Base-by-base conservation (phyloP, 2,329 filamentous ascomycete species). In the Monascus ruber region DNA sequence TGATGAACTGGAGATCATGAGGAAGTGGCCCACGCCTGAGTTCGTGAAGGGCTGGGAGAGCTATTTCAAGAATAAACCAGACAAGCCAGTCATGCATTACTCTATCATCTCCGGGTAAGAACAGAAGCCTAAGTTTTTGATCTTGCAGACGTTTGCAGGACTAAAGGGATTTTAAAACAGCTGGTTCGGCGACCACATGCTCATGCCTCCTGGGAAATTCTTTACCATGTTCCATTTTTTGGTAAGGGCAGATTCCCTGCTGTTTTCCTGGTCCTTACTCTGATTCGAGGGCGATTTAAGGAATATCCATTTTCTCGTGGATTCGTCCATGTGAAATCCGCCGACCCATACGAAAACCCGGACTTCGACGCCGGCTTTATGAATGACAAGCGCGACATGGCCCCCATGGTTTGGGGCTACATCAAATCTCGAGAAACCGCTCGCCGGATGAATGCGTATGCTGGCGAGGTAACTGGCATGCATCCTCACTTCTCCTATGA, bases 31-130 rank as follows among this genome's bases (percentile, higher is more conserved):
- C 0, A 85, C 77, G 35, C 76, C 77, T 7, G 78, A 85, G 38
- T 89, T 89, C 26, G 45, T 42, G 4, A 44, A 74, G 5, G 82
- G 83, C 2, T 89, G 83, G 82, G 77, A 88, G 51, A 79, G 74
- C 39, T 88, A 89, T 66, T 89, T 88, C 63, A 83, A 85, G 68
- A 64, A 88, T 56, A 87, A 87, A 68, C 82, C 82, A 1, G 83
- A 88, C 62, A 88, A 88, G 71, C 84, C 83, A 0, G 83, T 88
- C 33, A 88, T 88, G 83, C 84, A 88, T 56, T 88, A 88, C 64
- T 81, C 74, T 1, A 76, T 87, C 40, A 86, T 88, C 53, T 68
- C 81, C 10, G 80, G 80, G 46, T 69, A 53, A 50, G 56, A 43
- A 26, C 31, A 10, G 9, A 8, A 26, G 10, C 8, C 8, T n/a